Evolutionary conservation across 352 stramenopile genomes (phyloP).

Genomic region (Nothophytophthora sp.): DNA sequence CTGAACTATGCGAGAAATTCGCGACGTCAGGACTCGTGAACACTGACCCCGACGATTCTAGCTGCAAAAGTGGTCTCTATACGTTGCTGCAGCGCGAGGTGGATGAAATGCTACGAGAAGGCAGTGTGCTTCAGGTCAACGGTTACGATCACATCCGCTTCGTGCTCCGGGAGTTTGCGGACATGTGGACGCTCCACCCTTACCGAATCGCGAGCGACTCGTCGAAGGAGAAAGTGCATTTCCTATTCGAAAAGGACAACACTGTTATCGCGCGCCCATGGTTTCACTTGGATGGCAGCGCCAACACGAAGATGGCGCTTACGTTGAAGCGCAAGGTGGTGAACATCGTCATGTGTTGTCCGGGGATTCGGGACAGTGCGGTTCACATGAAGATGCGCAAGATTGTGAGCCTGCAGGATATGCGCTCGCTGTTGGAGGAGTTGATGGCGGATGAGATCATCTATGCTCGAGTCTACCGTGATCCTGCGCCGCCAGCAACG

Average conservation of each 20-base stretch:
- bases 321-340: constrained; percentile 77
- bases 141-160: constrained; percentile 55
- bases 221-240: constrained; percentile 61
- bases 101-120: constrained; percentile 35
- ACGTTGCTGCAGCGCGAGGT: constrained; percentile 35
- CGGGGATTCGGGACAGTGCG: constrained; percentile 58
- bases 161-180: constrained; percentile 41
- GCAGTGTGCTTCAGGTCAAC: constrained; percentile 62
- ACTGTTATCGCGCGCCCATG: constrained; percentile 64
- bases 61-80: background rate
- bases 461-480: constrained; percentile 47
- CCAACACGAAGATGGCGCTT: constrained; percentile 55
- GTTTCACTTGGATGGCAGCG: constrained; percentile 70
- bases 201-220: constrained; percentile 52
- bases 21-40: constrained; percentile 10
- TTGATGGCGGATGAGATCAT: constrained; percentile 61
- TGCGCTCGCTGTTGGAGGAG: constrained; percentile 67
- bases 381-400: constrained; percentile 77
- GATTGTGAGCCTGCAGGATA: constrained; percentile 70
- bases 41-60: background rate
- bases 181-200: constrained; percentile 63
- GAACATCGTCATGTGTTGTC: constrained; percentile 78
- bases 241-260: constrained; percentile 67
- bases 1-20: constrained; percentile 24
- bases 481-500: constrained; percentile 3